Percentiles rank a stretch among this genome's conserved stretches.
These are phyloP conservation scores for Neurospora sp. DNA, from an alignment of 495 filamentous ascomycete species.

Conservation along the genomic window DNA sequence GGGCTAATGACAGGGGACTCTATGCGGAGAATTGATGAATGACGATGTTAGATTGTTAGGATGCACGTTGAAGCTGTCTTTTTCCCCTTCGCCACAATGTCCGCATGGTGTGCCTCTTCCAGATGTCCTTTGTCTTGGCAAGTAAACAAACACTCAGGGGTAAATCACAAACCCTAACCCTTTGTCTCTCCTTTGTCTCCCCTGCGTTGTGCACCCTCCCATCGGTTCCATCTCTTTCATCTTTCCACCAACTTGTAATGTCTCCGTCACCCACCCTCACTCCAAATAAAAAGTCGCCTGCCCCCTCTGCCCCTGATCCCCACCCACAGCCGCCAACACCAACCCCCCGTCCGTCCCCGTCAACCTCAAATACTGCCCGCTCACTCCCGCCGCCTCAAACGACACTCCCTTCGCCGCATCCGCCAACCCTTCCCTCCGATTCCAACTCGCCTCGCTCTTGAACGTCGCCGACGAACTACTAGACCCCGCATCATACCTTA, in stretches of 20 bases:
- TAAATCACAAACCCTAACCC: not conserved
- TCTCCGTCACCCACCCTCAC: not conserved
- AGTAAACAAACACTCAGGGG: not conserved
- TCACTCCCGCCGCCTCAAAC: conserved; percentile 8
- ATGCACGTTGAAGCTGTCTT: not conserved
- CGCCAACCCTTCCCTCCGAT: conserved; percentile 1
- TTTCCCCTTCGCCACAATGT: not conserved
- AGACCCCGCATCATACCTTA: conserved; percentile 6
- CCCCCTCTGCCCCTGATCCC: not conserved
- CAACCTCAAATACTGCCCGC: conserved; percentile 8
- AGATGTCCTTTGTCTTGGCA: not conserved
- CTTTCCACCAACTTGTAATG: too few relatives aligned
- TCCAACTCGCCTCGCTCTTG: conserved; percentile 12
- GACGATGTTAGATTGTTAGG: not conserved
- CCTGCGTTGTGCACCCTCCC: too few relatives aligned
- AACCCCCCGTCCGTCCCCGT: conserved; percentile 1
- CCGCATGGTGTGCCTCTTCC: not conserved
- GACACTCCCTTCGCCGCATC: conserved; percentile 6
- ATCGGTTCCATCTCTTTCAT: too few relatives aligned
- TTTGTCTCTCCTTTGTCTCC: not conserved
- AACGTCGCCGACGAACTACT: not conserved
- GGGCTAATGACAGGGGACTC: not conserved
- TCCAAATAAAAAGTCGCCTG: conserved; percentile 11
- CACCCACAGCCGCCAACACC: not conserved
- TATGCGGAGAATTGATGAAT: not conserved